Conservation (phyloP, 2,329 filamentous ascomycete genomes). For the Podosphaera xanthii region DNA sequence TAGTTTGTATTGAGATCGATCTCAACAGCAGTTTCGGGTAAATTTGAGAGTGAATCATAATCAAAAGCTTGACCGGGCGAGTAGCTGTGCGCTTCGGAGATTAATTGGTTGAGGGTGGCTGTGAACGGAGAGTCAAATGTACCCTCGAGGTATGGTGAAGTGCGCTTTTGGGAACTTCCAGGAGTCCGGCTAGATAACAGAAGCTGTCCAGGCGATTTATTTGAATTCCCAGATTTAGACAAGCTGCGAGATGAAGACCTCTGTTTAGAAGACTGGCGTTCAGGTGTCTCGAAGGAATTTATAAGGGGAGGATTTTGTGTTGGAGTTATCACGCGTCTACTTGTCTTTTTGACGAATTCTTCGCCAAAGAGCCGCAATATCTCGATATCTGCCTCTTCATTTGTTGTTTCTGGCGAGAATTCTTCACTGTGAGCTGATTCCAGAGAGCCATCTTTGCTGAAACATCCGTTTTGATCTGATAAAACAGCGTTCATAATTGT, state of each 20-base stretch:
- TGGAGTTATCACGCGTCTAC: slow-evolving; percentile 13
- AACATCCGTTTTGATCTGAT: neutral
- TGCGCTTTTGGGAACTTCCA: slow-evolving; percentile 9
- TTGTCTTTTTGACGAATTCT: slow-evolving; percentile 8
- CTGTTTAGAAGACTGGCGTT: slow-evolving; percentile 14
- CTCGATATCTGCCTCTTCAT: slow-evolving; percentile 11
- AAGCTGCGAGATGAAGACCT: slow-evolving; percentile 15
- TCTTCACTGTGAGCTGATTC: slow-evolving; percentile 14
- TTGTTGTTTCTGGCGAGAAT: slow-evolving; percentile 7
- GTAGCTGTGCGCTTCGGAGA: slow-evolving; percentile 13
- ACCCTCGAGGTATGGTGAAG: slow-evolving; percentile 7
- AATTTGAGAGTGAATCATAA: slow-evolving; percentile 17
- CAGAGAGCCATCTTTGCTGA: slow-evolving; percentile 7
- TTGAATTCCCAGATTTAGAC: slow-evolving; percentile 11
- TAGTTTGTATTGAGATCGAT: slow-evolving; percentile 9
- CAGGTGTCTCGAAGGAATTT: slow-evolving; percentile 17
- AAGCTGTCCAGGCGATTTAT: slow-evolving; percentile 12
- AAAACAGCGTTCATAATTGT: slow-evolving; percentile 21
- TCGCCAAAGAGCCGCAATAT: slow-evolving; percentile 15
- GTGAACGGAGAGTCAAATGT: slow-evolving; percentile 18
- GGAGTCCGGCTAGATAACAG: slow-evolving; percentile 12
- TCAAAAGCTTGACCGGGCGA: slow-evolving; percentile 13
- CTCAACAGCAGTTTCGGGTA: slow-evolving; percentile 7
- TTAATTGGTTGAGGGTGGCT: slow-evolving; percentile 14
- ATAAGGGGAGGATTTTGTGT: slow-evolving; percentile 4